Evolutionary conservation across 352 stramenopile species (phyloP), one percentile per base, ranked within the genome.

Genomic region (Thalassiosira exigua): DNA sequence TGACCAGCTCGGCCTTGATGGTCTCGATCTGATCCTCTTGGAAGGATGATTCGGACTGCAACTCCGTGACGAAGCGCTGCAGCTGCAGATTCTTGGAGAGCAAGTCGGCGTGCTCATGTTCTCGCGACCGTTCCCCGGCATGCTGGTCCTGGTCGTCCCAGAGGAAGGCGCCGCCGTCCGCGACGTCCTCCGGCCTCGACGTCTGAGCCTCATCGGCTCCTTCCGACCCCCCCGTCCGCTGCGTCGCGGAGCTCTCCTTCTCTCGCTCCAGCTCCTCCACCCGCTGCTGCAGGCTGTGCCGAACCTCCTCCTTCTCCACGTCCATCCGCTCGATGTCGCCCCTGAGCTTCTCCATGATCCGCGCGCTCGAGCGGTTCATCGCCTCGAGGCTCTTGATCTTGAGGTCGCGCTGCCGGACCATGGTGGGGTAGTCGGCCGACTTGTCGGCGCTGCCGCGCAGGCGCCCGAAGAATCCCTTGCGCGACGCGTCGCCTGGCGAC

Each of bases 21-120:
- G 21, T 46, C 33, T 82, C 60, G 21, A 82, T 78, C 61, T 82
- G 66, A 66, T 82, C 67, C 36, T 82, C 75, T 51, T 82, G 75
- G 19, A 62, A 39, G 3, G 67, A 78, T 21, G 39, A 42, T 33
- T 32, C 73, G n/a, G 50, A 44, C 36, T 74, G 27, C 39, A 82
- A 61, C 64, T 82, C 41, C 12, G 44, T 27, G 11, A 82, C 27
- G 7, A 44, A 14, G 7, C 7, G 7, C 14, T 44, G 36, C 36
- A 44, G 7, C 36, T 7, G 7, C 36, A 14, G 14, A 14, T 7
- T 44, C 36, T 44, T 44, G 36, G 36, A 14, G 7, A 14, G 36
- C 7, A 14, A 7, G 36, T 14, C 36, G 36, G 36, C 36, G 36
- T 44, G 36, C 36, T n/a, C n/a, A n/a, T n/a, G n/a, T n/a, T n/a